These are phyloP conservation scores for Astragalus glycyphyllos DNA, from an alignment of 306 rosid species.

Conservation along the genomic window DNA sequence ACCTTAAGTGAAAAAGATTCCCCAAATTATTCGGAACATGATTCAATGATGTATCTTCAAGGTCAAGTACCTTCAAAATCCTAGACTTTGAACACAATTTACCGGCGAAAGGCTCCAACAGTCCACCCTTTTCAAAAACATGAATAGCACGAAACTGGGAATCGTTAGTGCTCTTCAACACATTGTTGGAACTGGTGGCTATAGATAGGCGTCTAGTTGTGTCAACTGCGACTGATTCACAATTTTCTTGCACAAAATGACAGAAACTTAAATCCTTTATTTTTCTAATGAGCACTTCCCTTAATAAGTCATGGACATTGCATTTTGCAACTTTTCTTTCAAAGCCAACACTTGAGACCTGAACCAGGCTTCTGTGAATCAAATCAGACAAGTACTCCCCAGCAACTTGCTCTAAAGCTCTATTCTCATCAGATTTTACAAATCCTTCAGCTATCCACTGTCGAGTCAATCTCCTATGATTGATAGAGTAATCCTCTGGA, in stretches of 20 bases:
- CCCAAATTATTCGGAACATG: not conserved
- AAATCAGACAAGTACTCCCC: slow-evolving; percentile 1
- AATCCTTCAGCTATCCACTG: slow-evolving; percentile 10
- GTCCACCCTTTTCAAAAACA: not conserved
- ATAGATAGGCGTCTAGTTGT: not conserved
- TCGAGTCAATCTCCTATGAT: not conserved
- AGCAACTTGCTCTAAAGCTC: not conserved
- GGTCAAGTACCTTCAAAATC: slow-evolving; percentile 2
- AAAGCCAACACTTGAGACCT: not conserved
- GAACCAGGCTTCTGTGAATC: not conserved
- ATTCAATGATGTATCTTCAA: not conserved
- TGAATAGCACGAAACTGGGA: not conserved
- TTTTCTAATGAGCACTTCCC: not conserved
- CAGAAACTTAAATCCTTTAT: not conserved
- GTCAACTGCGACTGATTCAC: not conserved
- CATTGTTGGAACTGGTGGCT: not conserved
- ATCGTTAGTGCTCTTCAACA: not conserved
- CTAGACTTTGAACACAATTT: not conserved
- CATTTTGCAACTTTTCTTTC: not conserved
- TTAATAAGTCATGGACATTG: not conserved
- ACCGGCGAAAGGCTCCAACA: not conserved
- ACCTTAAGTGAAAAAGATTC: not conserved
- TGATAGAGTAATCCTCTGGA: not conserved
- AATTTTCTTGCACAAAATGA: not conserved
- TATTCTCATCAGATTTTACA: not conserved